phyloP scores from a whole-genome alignment of 2,329 filamentous ascomycete species.

The Curvularia spicifera region DNA sequence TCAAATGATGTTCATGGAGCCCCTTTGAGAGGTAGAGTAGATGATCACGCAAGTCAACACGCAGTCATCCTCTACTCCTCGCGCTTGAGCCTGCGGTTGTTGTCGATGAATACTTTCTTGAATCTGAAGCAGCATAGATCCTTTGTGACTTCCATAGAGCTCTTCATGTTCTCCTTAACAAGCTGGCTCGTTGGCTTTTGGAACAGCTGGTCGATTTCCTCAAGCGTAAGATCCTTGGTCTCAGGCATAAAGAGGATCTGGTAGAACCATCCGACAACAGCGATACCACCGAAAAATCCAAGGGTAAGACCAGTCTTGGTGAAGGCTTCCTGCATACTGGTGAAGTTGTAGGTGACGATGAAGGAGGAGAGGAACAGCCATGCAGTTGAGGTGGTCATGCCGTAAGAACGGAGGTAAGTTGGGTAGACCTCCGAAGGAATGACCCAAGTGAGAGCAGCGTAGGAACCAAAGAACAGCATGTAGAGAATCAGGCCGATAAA shows the following conservation, averaged over 20 bases:
- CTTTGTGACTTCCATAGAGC: slow-evolving; percentile 52
- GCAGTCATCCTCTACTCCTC: slow-evolving; percentile 13
- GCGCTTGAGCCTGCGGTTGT: slow-evolving; percentile 29
- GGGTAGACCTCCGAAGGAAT: slow-evolving; percentile 72
- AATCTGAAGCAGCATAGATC: slow-evolving; percentile 55
- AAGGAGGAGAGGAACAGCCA: slow-evolving; percentile 74
- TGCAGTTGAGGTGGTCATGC: slow-evolving; percentile 73
- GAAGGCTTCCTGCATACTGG: slow-evolving; percentile 72
- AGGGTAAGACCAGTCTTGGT: slow-evolving; percentile 68
- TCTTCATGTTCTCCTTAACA: slow-evolving; percentile 57
- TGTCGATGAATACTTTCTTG: slow-evolving; percentile 56
- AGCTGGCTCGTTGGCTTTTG: slow-evolving; percentile 67
- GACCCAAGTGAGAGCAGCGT: slow-evolving; percentile 46
- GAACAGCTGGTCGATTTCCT: slow-evolving; percentile 75
- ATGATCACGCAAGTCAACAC: background rate
- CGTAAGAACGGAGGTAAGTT: slow-evolving; percentile 74
- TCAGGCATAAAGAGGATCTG: slow-evolving; percentile 78
- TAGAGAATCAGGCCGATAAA: slow-evolving; percentile 66
- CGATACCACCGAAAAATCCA: slow-evolving; percentile 77
- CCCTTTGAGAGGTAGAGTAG: background rate
- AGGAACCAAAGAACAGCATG: slow-evolving; percentile 47
- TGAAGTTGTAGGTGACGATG: slow-evolving; percentile 78
- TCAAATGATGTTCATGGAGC: background rate
- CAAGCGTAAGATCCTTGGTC: slow-evolving; percentile 71
- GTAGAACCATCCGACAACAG: slow-evolving; percentile 72